phyloP scores from a whole-genome alignment of 2,329 filamentous ascomycete species.

The Xylariaceae sp. region DNA sequence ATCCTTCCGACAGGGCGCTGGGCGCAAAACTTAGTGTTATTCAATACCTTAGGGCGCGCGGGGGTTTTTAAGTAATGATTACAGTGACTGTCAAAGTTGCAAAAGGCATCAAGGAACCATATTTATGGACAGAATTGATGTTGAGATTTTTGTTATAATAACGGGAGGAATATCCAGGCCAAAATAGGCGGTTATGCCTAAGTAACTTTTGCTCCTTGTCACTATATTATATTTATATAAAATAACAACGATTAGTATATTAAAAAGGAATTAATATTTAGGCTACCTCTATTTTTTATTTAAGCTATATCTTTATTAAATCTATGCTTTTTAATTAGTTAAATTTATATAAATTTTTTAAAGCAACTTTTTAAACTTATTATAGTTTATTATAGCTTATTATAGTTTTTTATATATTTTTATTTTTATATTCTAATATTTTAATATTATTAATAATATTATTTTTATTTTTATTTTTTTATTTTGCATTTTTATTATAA shows the following conservation, averaged over 20 bases:
- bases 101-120: too few relatives aligned
- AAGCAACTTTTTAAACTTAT: background rate
- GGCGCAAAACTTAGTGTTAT: too few relatives aligned
- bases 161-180: background rate
- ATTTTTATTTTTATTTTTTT: background rate
- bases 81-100: too few relatives aligned
- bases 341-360: background rate
- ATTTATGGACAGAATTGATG: too few relatives aligned
- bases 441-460: background rate
- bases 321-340: background rate
- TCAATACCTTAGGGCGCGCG: too few relatives aligned
- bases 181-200: background rate
- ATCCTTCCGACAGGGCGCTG: too few relatives aligned
- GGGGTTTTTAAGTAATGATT: too few relatives aligned
- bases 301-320: background rate
- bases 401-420: background rate
- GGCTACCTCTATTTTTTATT: background rate
- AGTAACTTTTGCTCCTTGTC: background rate
- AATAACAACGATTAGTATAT: background rate
- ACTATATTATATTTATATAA: background rate
- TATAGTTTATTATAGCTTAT: background rate
- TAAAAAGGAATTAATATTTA: background rate
- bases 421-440: background rate
- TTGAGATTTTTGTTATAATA: background rate
- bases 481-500: background rate